A percentile compares a stretch with the other conserved stretches of the same genome.
Conservation (phyloP, 495 filamentous ascomycete species). For the Neurospora sp. region DNA sequence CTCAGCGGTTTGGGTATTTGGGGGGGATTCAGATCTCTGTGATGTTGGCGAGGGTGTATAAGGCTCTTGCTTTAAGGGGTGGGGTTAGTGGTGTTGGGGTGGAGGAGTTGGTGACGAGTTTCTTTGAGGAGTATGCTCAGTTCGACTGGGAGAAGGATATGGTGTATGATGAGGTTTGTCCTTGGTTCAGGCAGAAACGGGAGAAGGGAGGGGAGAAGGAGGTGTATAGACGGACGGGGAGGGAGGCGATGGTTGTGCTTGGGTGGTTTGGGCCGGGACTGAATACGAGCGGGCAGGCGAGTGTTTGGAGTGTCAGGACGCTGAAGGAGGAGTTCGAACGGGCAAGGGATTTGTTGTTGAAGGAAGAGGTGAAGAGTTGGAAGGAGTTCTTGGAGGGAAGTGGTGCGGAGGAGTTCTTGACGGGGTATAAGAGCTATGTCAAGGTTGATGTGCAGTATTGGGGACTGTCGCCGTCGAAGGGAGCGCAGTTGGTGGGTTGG, state of each 20-base stretch:
- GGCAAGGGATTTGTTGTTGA: constrained; percentile 10
- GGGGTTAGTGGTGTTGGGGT: constrained; percentile 16
- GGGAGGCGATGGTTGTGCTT: constrained; percentile 46
- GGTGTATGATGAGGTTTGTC: constrained; percentile 31
- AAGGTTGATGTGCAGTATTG: constrained; percentile 48
- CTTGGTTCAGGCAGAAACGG: neutral
- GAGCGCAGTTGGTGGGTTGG: constrained; percentile 41
- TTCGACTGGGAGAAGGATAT: constrained; percentile 42
- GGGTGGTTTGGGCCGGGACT: constrained; percentile 43
- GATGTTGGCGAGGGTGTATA: constrained; percentile 42
- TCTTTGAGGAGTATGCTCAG: constrained; percentile 48
- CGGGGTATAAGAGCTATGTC: constrained; percentile 35
- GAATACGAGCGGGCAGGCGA: constrained; percentile 43
- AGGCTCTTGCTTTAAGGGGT: constrained; percentile 26
- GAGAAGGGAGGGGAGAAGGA: neutral
- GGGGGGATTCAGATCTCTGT: constrained; percentile 49
- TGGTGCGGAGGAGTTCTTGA: constrained; percentile 32
- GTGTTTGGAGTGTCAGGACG: constrained; percentile 33
- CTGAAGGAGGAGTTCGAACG: constrained; percentile 40
- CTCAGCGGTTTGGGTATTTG: constrained; percentile 47
- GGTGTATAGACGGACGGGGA: neutral
- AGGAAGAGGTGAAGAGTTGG: neutral
- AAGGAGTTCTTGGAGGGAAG: neutral
- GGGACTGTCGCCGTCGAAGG: constrained; percentile 36
- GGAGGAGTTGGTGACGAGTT: constrained; percentile 36